These are phyloP conservation scores for Leishmania martiniquensis DNA, from an alignment of 208 protist genomes.

Conservation along the genomic window DNA sequence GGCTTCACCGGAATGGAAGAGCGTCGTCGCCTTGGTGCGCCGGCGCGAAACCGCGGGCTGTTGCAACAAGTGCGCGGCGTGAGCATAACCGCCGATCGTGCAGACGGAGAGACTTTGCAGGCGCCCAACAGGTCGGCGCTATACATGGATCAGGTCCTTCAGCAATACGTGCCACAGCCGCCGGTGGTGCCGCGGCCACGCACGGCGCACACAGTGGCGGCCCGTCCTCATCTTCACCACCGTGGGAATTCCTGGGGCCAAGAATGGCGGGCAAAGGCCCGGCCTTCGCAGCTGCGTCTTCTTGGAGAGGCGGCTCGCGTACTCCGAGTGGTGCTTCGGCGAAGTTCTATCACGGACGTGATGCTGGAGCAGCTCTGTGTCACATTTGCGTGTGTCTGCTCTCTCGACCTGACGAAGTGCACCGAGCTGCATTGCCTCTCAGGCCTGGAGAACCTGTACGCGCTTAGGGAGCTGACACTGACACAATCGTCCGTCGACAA, in stretches of 20 bases:
- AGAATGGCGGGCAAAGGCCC: conserved; percentile 3
- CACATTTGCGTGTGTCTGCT: conserved; percentile 18
- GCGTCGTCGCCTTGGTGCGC: conserved; percentile 1
- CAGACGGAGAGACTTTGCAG: neutral
- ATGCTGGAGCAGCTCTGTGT: conserved; percentile 22
- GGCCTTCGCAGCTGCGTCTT: too few species aligned
- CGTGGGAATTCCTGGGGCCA: neutral
- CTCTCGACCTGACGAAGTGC: conserved; percentile 64
- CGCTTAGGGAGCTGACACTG: conserved; percentile 34
- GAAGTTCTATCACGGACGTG: conserved; percentile 19
- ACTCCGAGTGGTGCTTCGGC: conserved; percentile 21
- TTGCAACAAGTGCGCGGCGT: conserved; percentile 4
- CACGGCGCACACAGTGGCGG: conserved; percentile 4
- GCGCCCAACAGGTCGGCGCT: conserved; percentile 7
- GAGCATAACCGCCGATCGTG: conserved; percentile 1
- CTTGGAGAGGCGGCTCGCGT: neutral
- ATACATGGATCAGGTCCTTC: conserved; percentile 14
- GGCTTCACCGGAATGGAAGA: conserved; percentile 18
- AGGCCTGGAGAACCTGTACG: conserved; percentile 33
- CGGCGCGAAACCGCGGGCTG: conserved; percentile 13
- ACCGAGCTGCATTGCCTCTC: conserved; percentile 36
- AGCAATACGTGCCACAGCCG: conserved; percentile 32
- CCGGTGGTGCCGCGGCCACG: conserved; percentile 15
- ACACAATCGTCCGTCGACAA: conserved; percentile 47
- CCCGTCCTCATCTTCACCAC: conserved; percentile 1